phyloP scores from a whole-genome alignment of 2,329 filamentous ascomycete species.

The Juglanconis juglandina region DNA sequence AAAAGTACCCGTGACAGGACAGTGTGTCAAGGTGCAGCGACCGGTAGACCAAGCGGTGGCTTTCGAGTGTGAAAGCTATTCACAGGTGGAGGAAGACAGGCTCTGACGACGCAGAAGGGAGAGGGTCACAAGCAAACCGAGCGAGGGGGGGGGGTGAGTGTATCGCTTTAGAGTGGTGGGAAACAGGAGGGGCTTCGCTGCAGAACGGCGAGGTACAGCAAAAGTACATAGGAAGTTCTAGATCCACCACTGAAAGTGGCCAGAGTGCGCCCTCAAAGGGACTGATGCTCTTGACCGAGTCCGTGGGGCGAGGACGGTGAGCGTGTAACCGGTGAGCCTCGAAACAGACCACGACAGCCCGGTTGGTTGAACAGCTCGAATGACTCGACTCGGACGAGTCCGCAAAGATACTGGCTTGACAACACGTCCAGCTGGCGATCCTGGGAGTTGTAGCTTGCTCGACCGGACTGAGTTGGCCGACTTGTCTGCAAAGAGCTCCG shows the following conservation, averaged over 20 bases:
- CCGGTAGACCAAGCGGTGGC: slow-evolving; percentile 5
- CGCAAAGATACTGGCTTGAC: neutral
- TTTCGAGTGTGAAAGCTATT: neutral
- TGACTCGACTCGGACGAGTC: neutral
- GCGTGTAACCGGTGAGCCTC: slow-evolving; percentile 1
- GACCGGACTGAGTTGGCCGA: no score
- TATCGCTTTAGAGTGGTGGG: neutral
- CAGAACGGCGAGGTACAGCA: slow-evolving; percentile 11
- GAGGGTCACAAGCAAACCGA: neutral
- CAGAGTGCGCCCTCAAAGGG: neutral
- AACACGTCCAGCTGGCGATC: neutral
- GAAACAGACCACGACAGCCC: neutral
- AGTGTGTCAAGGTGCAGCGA: slow-evolving; percentile 10
- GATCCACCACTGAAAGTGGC: slow-evolving; percentile 5
- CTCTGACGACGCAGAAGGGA: neutral
- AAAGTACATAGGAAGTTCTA: slow-evolving; percentile 11
- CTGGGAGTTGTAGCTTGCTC: neutral
- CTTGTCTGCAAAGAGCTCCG: neutral
- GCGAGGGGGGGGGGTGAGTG: slow-evolving; percentile 7
- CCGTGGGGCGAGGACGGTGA: slow-evolving; percentile 11
- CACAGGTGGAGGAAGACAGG: neutral
- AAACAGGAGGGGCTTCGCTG: slow-evolving; percentile 9
- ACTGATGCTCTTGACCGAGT: slow-evolving; percentile 12
- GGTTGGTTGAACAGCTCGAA: neutral
- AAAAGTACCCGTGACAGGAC: slow-evolving; percentile 7